Conservation (phyloP, 768 basidiomycete species). For the Hemileccinum impolitum region DNA sequence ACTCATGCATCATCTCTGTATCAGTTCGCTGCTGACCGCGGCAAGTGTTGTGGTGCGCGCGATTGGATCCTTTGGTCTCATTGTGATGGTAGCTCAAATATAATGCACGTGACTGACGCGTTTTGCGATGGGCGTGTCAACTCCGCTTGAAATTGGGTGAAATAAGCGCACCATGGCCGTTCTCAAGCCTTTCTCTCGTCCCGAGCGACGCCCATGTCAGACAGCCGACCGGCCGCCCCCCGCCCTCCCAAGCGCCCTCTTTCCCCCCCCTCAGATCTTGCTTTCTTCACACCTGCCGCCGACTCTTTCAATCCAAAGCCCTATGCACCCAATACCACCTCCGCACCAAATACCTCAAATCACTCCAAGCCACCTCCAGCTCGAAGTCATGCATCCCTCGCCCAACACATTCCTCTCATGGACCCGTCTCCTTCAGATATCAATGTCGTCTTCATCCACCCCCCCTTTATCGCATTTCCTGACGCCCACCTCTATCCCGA, state of each 20-base stretch:
- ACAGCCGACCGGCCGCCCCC: conserved; percentile 9
- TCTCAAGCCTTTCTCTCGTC: conserved; percentile 16
- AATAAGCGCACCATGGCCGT: conserved; percentile 20
- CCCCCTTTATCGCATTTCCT: conserved; percentile 70
- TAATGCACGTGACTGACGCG: conserved; percentile 42
- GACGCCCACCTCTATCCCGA: conserved; percentile 56
- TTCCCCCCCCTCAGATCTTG: conserved; percentile 43
- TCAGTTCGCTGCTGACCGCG: no score
- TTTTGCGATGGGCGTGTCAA: conserved; percentile 37
- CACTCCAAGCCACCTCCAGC: conserved; percentile 27
- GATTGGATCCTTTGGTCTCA: no score
- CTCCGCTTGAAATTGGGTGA: conserved; percentile 41
- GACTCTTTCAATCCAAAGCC: conserved; percentile 65
- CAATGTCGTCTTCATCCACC: conserved; percentile 65
- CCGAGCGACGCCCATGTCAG: conserved; percentile 21
- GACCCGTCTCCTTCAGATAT: conserved; percentile 71
- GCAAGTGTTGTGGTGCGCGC: no score
- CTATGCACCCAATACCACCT: conserved; percentile 44
- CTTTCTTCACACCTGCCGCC: conserved; percentile 62
- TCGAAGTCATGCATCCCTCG: conserved; percentile 34
- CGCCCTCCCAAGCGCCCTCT: conserved; percentile 48
- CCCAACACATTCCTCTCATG: conserved; percentile 51
- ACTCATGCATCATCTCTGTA: no score
- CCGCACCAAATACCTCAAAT: conserved; percentile 16
- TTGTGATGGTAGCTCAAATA: conserved; percentile 2